A percentile compares a stretch with the other conserved stretches of the same genome.
phyloP scores from a whole-genome alignment of 2,329 filamentous ascomycete genomes.

The Ustilaginoidea virens region DNA sequence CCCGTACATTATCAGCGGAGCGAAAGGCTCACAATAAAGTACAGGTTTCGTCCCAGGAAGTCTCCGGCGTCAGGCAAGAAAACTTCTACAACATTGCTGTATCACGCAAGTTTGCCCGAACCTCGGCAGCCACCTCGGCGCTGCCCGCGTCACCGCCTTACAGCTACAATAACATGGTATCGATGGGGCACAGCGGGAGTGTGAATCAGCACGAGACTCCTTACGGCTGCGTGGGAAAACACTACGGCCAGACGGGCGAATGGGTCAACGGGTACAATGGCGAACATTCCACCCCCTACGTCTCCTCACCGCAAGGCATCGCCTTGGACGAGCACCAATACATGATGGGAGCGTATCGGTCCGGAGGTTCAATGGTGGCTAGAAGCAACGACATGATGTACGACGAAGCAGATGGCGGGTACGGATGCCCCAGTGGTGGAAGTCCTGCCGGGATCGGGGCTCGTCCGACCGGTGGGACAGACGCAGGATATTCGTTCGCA shows the following conservation, averaged over 20 bases:
- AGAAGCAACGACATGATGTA: slow-evolving; percentile 11
- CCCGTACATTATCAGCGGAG: no score
- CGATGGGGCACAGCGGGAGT: slow-evolving; percentile 1
- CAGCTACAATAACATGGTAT: background rate
- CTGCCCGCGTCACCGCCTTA: slow-evolving; percentile 1
- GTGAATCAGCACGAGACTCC: slow-evolving; percentile 4
- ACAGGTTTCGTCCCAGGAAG: slow-evolving; percentile 19
- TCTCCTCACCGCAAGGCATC: slow-evolving; percentile 10
- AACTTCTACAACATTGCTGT: slow-evolving; percentile 16
- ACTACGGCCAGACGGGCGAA: slow-evolving; percentile 10
- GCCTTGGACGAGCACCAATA: slow-evolving; percentile 11
- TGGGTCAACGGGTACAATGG: slow-evolving; percentile 14
- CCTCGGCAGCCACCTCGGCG: slow-evolving; percentile 6
- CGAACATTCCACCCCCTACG: slow-evolving; percentile 11
- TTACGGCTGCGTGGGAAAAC: slow-evolving; percentile 11
- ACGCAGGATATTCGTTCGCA: slow-evolving; percentile 10
- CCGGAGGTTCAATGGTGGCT: slow-evolving; percentile 6
- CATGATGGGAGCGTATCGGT: slow-evolving; percentile 12
- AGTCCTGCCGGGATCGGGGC: slow-evolving; percentile 7
- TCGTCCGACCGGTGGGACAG: slow-evolving; percentile 6
- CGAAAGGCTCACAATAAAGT: no score
- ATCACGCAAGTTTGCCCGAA: slow-evolving; percentile 16
- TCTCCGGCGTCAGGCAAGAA: slow-evolving; percentile 10
- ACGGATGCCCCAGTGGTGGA: slow-evolving; percentile 10
- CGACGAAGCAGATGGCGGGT: slow-evolving; percentile 13